phyloP scores from a whole-genome alignment of 2,329 filamentous ascomycete genomes.

The Neospermospora avenae region DNA sequence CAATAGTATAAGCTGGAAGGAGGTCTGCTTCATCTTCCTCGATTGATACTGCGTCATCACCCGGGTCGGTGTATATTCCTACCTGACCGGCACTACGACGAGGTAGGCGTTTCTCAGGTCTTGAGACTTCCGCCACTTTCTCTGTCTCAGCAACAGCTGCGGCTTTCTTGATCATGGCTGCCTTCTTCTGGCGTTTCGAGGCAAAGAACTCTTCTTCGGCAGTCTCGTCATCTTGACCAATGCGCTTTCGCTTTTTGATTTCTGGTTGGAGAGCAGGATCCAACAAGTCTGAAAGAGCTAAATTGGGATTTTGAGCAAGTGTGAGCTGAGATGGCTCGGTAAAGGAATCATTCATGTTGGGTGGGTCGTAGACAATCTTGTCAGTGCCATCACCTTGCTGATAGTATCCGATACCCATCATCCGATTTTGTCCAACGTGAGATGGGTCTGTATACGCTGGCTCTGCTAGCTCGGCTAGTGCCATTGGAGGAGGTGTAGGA shows the following conservation, averaged over 20 bases:
- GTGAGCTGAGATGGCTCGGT: slow-evolving; percentile 11
- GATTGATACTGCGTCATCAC: slow-evolving; percentile 26
- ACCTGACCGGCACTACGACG: slow-evolving; percentile 22
- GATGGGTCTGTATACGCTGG: slow-evolving; percentile 27
- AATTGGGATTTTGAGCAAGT: slow-evolving; percentile 18
- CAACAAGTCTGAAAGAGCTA: slow-evolving; percentile 28
- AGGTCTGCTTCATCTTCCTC: slow-evolving; percentile 26
- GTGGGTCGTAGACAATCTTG: slow-evolving; percentile 33
- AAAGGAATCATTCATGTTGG: slow-evolving; percentile 17
- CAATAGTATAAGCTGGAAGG: slow-evolving; percentile 4
- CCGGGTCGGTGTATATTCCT: slow-evolving; percentile 27
- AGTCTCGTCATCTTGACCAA: slow-evolving; percentile 20
- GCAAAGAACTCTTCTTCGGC: slow-evolving; percentile 31
- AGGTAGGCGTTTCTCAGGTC: slow-evolving; percentile 20
- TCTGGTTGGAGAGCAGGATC: slow-evolving; percentile 16
- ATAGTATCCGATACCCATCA: slow-evolving; percentile 35
- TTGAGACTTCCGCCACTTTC: neutral
- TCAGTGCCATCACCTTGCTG: slow-evolving; percentile 30
- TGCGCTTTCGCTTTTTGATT: slow-evolving; percentile 26
- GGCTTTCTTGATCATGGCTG: slow-evolving; percentile 18
- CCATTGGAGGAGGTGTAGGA: slow-evolving; percentile 15
- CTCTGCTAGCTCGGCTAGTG: slow-evolving; percentile 16
- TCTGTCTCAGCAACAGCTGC: neutral
- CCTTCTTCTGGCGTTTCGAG: slow-evolving; percentile 26
- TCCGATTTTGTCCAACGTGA: slow-evolving; percentile 23